phyloP scores from a whole-genome alignment of 352 stramenopile species.

The Globisporangium paroecandrum region DNA sequence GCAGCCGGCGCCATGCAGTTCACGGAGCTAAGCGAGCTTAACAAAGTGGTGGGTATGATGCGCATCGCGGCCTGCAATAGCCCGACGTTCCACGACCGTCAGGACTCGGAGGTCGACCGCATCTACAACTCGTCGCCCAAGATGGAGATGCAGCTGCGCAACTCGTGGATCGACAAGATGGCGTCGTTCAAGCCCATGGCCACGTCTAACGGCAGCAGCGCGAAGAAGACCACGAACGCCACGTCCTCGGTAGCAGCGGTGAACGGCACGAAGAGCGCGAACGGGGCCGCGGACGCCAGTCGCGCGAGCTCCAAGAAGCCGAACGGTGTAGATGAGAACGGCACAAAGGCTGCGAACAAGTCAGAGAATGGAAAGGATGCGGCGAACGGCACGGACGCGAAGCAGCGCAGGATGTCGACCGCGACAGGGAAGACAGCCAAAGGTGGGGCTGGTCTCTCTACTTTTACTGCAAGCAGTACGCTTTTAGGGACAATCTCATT shows the following conservation, averaged over 20 bases:
- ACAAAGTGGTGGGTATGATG: conserved; percentile 81
- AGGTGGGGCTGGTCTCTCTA: conserved; percentile 5
- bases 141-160: conserved; percentile 81
- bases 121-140: conserved; percentile 90
- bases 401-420: conserved; percentile 14
- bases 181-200: conserved; percentile 63
- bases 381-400: conserved; percentile 8
- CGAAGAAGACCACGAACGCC: conserved; percentile 50
- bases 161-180: conserved; percentile 89
- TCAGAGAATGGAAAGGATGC: conserved; percentile 12
- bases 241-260: conserved; percentile 10
- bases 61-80: conserved; percentile 78
- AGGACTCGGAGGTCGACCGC: conserved; percentile 87
- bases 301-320: conserved; percentile 22
- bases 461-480: not conserved
- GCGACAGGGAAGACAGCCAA: conserved; percentile 16
- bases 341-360: conserved; percentile 17
- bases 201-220: conserved; percentile 7
- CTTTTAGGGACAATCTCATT: not conserved
- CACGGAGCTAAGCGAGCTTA: conserved; percentile 85
- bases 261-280: conserved; percentile 3
- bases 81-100: conserved; percentile 85
- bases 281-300: conserved; percentile 8
- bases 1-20: conserved; percentile 68
- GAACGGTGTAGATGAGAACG: not conserved